Conservation (phyloP, 257 asterid genomes). For the Lycium barbarum region DNA sequence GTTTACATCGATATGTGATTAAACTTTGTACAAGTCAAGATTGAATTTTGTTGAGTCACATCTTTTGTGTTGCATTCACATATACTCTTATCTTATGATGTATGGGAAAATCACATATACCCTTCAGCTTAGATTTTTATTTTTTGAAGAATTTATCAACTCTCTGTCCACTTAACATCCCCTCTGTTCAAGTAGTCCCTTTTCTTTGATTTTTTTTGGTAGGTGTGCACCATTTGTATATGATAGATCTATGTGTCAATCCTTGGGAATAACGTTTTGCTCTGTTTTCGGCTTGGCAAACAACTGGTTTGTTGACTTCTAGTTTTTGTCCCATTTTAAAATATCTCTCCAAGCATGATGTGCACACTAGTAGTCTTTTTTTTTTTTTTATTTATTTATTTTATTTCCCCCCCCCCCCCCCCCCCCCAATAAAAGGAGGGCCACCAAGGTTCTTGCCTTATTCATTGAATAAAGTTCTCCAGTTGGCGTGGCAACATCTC, state of each 20-base stretch:
- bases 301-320: not conserved
- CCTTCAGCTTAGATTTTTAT: not conserved
- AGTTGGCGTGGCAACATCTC: not conserved
- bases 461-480: not conserved
- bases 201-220: not conserved
- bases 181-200: not conserved
- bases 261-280: not conserved
- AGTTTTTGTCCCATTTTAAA: not conserved
- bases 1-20: not conserved
- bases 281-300: slow-evolving; percentile 14
- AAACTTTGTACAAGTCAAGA: not conserved
- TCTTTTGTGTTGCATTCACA: not conserved
- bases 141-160: not conserved
- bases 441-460: not conserved
- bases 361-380: not conserved
- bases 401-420: too few species aligned
- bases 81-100: not conserved
- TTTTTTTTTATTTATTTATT: too few species aligned
- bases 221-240: not conserved
- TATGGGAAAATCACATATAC: not conserved
- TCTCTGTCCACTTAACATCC: not conserved
- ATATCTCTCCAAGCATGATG: not conserved
- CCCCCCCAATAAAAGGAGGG: not conserved
- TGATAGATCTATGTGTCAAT: not conserved
- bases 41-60: not conserved